Evolutionary conservation across 23 red algal genomes (phyloP).

Genomic region (Gracilaria gracilis): DNA sequence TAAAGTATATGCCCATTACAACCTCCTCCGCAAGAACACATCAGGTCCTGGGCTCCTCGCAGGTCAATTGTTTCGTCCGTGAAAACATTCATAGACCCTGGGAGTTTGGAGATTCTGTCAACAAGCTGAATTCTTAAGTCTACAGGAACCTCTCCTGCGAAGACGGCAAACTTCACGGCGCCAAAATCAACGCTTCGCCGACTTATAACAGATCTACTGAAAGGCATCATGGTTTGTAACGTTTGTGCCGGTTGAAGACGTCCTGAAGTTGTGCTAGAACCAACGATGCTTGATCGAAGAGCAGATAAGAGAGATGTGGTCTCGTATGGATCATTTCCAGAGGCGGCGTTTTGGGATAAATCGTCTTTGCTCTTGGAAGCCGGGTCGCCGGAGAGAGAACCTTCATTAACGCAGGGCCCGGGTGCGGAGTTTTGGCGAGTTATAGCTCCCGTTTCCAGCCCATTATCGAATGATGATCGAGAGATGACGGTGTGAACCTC

Average conservation of each 20-base stretch:
- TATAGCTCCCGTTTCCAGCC: background rate
- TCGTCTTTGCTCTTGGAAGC: background rate
- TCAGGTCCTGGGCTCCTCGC: background rate
- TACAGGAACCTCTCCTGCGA: slow-evolving; percentile 28
- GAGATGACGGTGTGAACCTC: background rate
- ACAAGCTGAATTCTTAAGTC: slow-evolving; percentile 33
- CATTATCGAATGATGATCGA: background rate
- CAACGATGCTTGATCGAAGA: background rate
- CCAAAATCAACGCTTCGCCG: slow-evolving; percentile 41
- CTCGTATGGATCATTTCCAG: background rate
- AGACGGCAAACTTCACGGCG: slow-evolving; percentile 46
- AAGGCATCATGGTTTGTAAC: background rate
- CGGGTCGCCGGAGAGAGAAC: background rate
- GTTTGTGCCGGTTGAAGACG: background rate
- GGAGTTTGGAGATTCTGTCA: slow-evolving; percentile 49
- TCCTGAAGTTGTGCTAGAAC: background rate
- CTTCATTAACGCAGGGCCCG: background rate
- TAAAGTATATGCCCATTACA: slow-evolving; percentile 41
- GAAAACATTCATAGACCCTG: slow-evolving; percentile 9
- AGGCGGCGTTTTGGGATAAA: background rate
- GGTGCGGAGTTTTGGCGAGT: background rate
- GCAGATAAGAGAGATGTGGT: background rate
- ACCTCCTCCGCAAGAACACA: slow-evolving; percentile 19
- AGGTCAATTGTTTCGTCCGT: slow-evolving; percentile 27
- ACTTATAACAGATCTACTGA: background rate